Conservation (phyloP, 352 stramenopile species). For the Thraustotheca clavata region DNA sequence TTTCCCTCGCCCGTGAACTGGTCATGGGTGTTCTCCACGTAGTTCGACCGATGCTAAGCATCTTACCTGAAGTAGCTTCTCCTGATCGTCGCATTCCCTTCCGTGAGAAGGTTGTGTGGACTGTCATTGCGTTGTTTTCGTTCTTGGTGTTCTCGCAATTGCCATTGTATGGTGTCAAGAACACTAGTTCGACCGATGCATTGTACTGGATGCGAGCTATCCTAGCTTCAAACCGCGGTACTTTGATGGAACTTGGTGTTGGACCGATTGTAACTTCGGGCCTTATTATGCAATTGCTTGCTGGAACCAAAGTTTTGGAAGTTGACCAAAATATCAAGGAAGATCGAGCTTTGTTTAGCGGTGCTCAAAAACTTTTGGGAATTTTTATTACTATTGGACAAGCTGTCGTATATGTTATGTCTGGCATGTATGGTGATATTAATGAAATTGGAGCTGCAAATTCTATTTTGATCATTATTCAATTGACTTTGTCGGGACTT, state of each 20-base stretch:
- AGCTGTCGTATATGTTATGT: conserved; percentile 98
- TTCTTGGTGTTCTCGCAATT: conserved; percentile 99
- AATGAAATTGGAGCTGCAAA: conserved; percentile 97
- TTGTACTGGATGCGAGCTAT: conserved; percentile 99
- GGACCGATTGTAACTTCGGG: conserved; percentile 98
- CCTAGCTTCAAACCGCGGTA: conserved; percentile 97
- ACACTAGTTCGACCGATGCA: conserved; percentile 96
- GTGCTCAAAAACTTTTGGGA: conserved; percentile 99
- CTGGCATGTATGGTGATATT: conserved; percentile 98
- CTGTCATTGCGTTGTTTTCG: conserved; percentile 99
- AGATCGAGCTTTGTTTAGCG: conserved; percentile 95
- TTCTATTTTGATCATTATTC: conserved; percentile 97
- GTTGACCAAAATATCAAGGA: conserved; percentile 99
- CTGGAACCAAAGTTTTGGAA: conserved; percentile 98
- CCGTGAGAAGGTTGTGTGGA: conserved; percentile 99
- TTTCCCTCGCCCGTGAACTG: conserved; percentile 16
- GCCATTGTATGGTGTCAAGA: conserved; percentile 98
- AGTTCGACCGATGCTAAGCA: conserved; percentile 97
- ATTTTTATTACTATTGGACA: conserved; percentile 99
- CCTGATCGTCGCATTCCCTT: conserved; percentile 97
- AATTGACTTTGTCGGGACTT: conserved; percentile 97
- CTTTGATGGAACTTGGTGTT: conserved; percentile 98
- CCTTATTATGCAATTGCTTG: conserved; percentile 99
- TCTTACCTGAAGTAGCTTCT: conserved; percentile 96
- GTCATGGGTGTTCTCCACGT: conserved; percentile 97